phyloP scores from a whole-genome alignment of 768 basidiomycete species.

The Naganishia antarctica region DNA sequence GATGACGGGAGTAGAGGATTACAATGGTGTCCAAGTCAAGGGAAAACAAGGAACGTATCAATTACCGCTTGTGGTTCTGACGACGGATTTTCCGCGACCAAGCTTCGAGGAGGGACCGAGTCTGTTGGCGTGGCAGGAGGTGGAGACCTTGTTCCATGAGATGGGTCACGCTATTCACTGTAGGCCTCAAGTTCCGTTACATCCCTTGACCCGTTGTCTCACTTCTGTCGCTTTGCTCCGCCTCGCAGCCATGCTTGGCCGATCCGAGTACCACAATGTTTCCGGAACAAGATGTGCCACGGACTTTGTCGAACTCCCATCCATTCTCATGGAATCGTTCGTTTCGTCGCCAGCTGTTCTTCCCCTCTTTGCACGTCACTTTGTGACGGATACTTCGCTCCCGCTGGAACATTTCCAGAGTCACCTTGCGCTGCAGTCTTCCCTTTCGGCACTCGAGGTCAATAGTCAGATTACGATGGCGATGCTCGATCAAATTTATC shows the following conservation, averaged over 20 bases:
- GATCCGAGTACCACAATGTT: constrained; percentile 95
- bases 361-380: constrained; percentile 57
- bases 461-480: constrained; percentile 87
- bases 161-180: constrained; percentile 99
- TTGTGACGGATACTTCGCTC: constrained; percentile 47
- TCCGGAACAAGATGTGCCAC: constrained; percentile 96
- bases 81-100: constrained; percentile 77
- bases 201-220: too few species aligned
- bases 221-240: too few species aligned
- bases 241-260: constrained; percentile 89
- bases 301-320: constrained; percentile 95
- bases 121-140: constrained; percentile 83
- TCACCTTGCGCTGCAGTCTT: constrained; percentile 39
- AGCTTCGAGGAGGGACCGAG: constrained; percentile 62
- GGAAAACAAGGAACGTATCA: constrained; percentile 71
- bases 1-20: constrained; percentile 41
- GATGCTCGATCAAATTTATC: constrained; percentile 80
- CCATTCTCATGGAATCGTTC: constrained; percentile 98
- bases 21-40: constrained; percentile 54
- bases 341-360: constrained; percentile 77
- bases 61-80: constrained; percentile 81
- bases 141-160: constrained; percentile 91
- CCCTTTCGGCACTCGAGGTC: constrained; percentile 65
- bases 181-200: too few species aligned
- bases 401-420: constrained; percentile 45